Evolutionary conservation across 1,284 basidiomycete genomes (phyloP).

Genomic region (Ceratobasidium sp.): DNA sequence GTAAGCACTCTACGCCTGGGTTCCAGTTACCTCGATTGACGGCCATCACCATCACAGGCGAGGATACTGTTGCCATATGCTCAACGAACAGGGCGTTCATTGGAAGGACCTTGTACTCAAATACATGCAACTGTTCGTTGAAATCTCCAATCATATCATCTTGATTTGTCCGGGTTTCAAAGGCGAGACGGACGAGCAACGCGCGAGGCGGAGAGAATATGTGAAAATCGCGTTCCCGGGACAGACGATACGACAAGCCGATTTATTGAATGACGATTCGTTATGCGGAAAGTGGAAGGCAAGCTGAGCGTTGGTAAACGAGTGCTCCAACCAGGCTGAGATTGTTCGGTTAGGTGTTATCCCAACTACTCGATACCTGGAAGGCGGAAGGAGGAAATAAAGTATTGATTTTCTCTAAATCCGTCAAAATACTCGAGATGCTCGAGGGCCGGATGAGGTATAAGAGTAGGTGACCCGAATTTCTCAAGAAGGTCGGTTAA

Average conservation of each 20-base stretch:
- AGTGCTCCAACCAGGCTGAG: not conserved
- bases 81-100: slow-evolving; percentile 68
- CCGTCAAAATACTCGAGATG: slow-evolving; percentile 84
- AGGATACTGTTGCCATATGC: slow-evolving; percentile 74
- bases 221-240: slow-evolving; percentile 65
- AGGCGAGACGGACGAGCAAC: slow-evolving; percentile 58
- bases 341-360: slow-evolving; percentile 38
- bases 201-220: slow-evolving; percentile 67
- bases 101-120: slow-evolving; percentile 63
- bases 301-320: slow-evolving; percentile 52
- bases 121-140: slow-evolving; percentile 80
- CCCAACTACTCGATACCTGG: slow-evolving; percentile 56
- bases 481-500: not conserved
- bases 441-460: slow-evolving; percentile 76
- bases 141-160: slow-evolving; percentile 87
- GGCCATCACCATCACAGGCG: slow-evolving; percentile 61
- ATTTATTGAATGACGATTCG: slow-evolving; percentile 71
- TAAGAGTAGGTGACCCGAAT: slow-evolving; percentile 60
- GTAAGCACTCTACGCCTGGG: slow-evolving; percentile 57
- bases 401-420: slow-evolving; percentile 88
- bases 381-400: slow-evolving; percentile 68
- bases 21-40: not conserved
- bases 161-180: slow-evolving; percentile 78
- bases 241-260: slow-evolving; percentile 57
- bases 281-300: slow-evolving; percentile 90